These are phyloP conservation scores for Talaromyces verruculosus DNA, from an alignment of 2,329 filamentous ascomycete genomes.

Conservation along the genomic window DNA sequence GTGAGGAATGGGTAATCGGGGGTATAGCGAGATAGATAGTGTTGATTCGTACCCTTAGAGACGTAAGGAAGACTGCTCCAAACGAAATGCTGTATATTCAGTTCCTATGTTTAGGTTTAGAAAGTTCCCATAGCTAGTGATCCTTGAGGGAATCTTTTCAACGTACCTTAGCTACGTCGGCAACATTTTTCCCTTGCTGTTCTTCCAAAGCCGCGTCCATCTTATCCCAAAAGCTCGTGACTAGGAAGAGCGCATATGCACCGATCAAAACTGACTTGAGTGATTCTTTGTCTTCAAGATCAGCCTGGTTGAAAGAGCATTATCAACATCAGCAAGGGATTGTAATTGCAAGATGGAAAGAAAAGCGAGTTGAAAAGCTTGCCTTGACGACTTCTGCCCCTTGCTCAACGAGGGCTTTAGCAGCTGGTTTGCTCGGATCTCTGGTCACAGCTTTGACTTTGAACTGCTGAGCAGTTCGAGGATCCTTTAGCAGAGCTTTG, in stretches of 20 bases:
- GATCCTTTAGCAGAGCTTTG: conserved; percentile 43
- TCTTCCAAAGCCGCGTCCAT: conserved; percentile 31
- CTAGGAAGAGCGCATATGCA: conserved; percentile 52
- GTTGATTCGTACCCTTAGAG: conserved; percentile 26
- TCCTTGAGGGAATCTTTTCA: neutral
- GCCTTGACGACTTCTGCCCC: conserved; percentile 54
- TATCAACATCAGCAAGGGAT: conserved; percentile 9
- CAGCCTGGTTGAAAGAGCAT: conserved; percentile 42
- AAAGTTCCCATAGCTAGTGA: neutral
- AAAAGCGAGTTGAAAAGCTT: neutral
- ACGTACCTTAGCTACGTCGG: conserved; percentile 31
- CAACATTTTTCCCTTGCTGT: conserved; percentile 31
- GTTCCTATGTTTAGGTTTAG: neutral
- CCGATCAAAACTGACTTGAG: conserved; percentile 48
- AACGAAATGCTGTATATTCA: conserved; percentile 30
- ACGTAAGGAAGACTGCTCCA: conserved; percentile 30
- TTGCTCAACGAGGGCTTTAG: conserved; percentile 46
- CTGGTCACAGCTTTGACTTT: conserved; percentile 59
- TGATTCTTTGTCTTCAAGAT: conserved; percentile 51
- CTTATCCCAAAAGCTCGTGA: conserved; percentile 40
- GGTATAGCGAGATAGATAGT: neutral
- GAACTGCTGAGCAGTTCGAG: conserved; percentile 49
- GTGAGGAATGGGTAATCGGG: neutral
- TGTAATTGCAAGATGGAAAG: neutral
- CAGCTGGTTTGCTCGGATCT: conserved; percentile 44